Base-by-base conservation (phyloP, 78 protist genomes). In the Cavenderia fasciculata region DNA sequence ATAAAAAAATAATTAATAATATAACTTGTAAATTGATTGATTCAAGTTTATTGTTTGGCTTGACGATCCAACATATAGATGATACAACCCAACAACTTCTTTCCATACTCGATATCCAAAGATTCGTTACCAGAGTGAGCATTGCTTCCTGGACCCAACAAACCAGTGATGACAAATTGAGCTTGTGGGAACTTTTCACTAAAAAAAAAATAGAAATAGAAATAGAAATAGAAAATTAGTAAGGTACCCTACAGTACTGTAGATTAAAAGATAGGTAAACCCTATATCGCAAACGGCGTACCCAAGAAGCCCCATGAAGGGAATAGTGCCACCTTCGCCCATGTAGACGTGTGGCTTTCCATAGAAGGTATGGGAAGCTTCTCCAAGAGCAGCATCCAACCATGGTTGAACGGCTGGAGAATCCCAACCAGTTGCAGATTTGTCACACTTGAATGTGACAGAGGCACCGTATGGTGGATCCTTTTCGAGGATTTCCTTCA, bases 261-360 rank as follows among this genome's bases (percentile, higher is more conserved):
- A n/a, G n/a, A n/a, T n/a, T n/a, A n/a, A n/a, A n/a, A n/a, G n/a
- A n/a, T n/a, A n/a, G n/a, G n/a, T n/a, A n/a, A n/a, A n/a, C n/a
- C n/a, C n/a, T n/a, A n/a, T n/a, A n/a, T n/a, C n/a, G n/a, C n/a
- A n/a, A n/a, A n/a, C n/a, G n/a, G n/a, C n/a, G n/a, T n/a, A n/a
- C n/a, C n/a, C n/a, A n/a, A n/a, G n/a, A n/a, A n/a, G n/a, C 40
- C 95, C 94, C 95, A 96, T 94, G 91, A 96, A 96, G 54, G 98
- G 98, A 41, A 96, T 95, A 12, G 63, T 63, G 3, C 97, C 97
- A 41, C 97, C 97, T 82, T 82, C 94, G 52, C 96, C 96, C 27
- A 79, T n/a, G 75, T 29, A 52, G 23, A 34, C 69, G 10, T 65
- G 68, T 73, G 82, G 86, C 65, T 93, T 88, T 47, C 62, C 75